These are phyloP conservation scores for Scheffersomyces titani DNA, from an alignment of 1,139 yeast species.

Conservation along the genomic window DNA sequence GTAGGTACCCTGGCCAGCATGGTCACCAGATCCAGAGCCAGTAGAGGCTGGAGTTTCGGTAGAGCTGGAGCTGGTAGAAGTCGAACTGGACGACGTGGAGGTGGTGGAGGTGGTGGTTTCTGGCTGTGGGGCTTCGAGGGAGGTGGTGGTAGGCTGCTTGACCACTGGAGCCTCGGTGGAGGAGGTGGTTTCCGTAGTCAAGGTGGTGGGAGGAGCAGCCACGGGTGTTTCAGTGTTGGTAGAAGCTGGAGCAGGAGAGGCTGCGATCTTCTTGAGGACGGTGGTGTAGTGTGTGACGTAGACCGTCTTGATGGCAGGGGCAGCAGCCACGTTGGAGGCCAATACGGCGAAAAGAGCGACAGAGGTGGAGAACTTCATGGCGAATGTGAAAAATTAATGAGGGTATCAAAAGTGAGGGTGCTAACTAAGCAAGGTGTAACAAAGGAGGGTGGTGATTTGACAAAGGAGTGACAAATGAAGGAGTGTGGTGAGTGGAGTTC, in stretches of 20 bases:
- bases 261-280: constrained; percentile 11
- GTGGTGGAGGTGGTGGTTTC: constrained; percentile 15
- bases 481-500: constrained; percentile 3
- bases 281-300: constrained; percentile 18
- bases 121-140: constrained; percentile 8
- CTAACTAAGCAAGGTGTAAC: constrained; percentile 5
- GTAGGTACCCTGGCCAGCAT: constrained; percentile 60
- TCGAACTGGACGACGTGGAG: constrained; percentile 14
- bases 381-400: constrained; percentile 3
- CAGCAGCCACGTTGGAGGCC: constrained; percentile 15
- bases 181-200: constrained; percentile 14
- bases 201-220: constrained; percentile 9
- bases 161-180: constrained; percentile 16
- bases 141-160: constrained; percentile 6
- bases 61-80: constrained; percentile 18
- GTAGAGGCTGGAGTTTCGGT: constrained; percentile 13
- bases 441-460: not conserved
- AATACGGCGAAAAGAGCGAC: constrained; percentile 13
- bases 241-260: constrained; percentile 7
- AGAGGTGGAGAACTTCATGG: constrained; percentile 13
- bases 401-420: not conserved
- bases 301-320: constrained; percentile 20
- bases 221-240: constrained; percentile 6
- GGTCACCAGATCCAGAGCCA: constrained; percentile 15
- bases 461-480: constrained; percentile 8